These are phyloP conservation scores for Lantana camara DNA, from an alignment of 257 asterid genomes.

Conservation along the genomic window DNA sequence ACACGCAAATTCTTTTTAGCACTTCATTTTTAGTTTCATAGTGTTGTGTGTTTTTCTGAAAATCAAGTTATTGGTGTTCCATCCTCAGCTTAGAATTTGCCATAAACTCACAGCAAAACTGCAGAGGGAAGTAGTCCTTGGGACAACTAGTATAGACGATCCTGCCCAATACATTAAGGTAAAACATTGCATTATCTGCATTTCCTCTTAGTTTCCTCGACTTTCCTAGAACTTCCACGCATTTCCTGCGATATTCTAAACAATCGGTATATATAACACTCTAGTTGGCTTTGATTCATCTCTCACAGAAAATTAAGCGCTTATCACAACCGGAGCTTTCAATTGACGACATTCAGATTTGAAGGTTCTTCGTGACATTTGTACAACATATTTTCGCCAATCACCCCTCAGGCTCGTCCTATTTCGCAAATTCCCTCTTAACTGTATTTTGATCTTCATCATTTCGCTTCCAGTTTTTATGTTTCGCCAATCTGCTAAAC, in stretches of 20 bases:
- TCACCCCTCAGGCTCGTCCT: slow-evolving; percentile 14
- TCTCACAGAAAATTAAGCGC: slow-evolving; percentile 70
- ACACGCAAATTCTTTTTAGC: slow-evolving; percentile 14
- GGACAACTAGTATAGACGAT: slow-evolving; percentile 77
- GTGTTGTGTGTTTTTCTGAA: background rate
- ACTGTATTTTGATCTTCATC: background rate
- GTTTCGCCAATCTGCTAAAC: background rate
- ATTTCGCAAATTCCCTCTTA: background rate
- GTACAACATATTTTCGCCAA: slow-evolving; percentile 13
- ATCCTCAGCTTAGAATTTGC: slow-evolving; percentile 72
- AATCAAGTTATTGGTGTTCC: slow-evolving; percentile 10
- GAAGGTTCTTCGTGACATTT: slow-evolving; percentile 24
- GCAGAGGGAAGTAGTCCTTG: slow-evolving; percentile 83
- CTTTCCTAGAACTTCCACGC: background rate
- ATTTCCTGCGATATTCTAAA: background rate
- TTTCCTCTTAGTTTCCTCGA: background rate
- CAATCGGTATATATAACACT: background rate
- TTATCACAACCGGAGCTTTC: slow-evolving; percentile 53
- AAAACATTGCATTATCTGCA: slow-evolving; percentile 25
- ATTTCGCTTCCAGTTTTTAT: too few relatives aligned
- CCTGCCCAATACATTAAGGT: slow-evolving; percentile 77
- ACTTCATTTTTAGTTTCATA: background rate
- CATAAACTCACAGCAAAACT: slow-evolving; percentile 76
- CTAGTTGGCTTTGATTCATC: slow-evolving; percentile 8
- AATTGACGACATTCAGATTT: slow-evolving; percentile 40